Evolutionary conservation across 441 rosid genomes (phyloP).

Genomic region (Aquilaria agallochum): DNA sequence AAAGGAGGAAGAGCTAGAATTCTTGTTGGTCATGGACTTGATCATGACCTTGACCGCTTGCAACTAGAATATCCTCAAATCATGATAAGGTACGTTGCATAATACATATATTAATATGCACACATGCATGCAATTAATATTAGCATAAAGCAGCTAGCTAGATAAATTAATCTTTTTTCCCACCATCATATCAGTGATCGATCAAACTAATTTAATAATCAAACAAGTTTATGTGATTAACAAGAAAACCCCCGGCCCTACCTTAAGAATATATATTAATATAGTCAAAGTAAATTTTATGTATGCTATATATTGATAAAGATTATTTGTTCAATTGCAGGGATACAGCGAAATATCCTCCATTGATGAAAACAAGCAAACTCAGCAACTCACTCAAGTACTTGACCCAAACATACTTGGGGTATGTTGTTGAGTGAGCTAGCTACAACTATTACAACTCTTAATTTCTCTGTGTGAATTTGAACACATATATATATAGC

Average conservation of each 20-base stretch:
- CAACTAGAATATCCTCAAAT: constrained; percentile 72
- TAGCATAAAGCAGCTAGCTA: constrained; percentile 9
- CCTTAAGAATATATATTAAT: too few species aligned
- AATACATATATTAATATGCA: constrained; percentile 4
- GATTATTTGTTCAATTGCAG: constrained; percentile 23
- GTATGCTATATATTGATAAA: too few species aligned
- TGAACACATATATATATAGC: too few species aligned
- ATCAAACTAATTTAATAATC: neutral
- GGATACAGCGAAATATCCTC: constrained; percentile 83
- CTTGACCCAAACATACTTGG: constrained; percentile 83
- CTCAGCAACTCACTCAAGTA: constrained; percentile 91
- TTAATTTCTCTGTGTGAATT: too few species aligned
- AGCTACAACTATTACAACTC: too few species aligned
- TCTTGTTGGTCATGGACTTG: constrained; percentile 88
- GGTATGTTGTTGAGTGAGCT: constrained; percentile 31
- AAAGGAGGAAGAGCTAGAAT: constrained; percentile 75
- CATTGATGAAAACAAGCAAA: constrained; percentile 94
- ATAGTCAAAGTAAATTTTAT: too few species aligned
- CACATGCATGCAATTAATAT: neutral
- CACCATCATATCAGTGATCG: neutral
- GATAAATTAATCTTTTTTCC: constrained; percentile 1
- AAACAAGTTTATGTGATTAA: neutral
- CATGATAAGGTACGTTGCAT: constrained; percentile 61
- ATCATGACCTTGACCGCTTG: constrained; percentile 68
- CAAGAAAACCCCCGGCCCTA: too few species aligned